Conservation (phyloP, 163 green algal species). For the Volvox carteri region DNA sequence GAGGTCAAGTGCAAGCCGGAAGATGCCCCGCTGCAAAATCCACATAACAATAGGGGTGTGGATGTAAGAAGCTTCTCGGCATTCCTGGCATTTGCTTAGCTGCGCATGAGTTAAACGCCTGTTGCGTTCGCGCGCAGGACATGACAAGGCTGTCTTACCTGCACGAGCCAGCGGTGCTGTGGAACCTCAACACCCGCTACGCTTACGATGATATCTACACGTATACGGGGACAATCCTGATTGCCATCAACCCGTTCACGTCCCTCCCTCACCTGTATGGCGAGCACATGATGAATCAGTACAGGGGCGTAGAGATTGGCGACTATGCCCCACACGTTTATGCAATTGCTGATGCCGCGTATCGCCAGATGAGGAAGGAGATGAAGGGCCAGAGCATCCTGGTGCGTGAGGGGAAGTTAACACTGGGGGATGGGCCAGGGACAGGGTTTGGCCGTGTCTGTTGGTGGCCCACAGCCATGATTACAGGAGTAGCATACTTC, state of each 20-base stretch:
- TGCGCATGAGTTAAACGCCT: conserved; percentile 25
- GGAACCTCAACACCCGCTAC: conserved; percentile 94
- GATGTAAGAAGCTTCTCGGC: conserved; percentile 80
- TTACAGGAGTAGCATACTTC: too few relatives aligned
- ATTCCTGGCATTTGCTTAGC: neutral
- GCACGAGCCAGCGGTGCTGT: conserved; percentile 98
- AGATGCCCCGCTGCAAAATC: conserved; percentile 91
- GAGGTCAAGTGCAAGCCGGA: conserved; percentile 70
- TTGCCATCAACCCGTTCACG: conserved; percentile 98
- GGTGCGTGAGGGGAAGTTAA: conserved; percentile 69
- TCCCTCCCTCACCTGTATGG: conserved; percentile 96
- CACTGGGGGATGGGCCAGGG: too few relatives aligned
- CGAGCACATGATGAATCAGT: conserved; percentile 99
- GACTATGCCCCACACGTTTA: conserved; percentile 98
- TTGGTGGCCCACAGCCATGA: too few relatives aligned
- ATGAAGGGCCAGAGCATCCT: conserved; percentile 95
- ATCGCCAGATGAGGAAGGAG: conserved; percentile 92
- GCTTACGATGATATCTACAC: conserved; percentile 85
- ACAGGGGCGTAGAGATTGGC: conserved; percentile 86
- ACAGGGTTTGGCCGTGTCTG: too few relatives aligned
- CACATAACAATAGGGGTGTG: conserved; percentile 73
- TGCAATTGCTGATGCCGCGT: conserved; percentile 96
- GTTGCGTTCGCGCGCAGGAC: conserved; percentile 83
- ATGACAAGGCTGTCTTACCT: conserved; percentile 99
- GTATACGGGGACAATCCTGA: conserved; percentile 98